A percentile compares a stretch with the other conserved stretches of the same genome.
phyloP scores from a whole-genome alignment of 257 asterid species.

The Verbascum thapsus region DNA sequence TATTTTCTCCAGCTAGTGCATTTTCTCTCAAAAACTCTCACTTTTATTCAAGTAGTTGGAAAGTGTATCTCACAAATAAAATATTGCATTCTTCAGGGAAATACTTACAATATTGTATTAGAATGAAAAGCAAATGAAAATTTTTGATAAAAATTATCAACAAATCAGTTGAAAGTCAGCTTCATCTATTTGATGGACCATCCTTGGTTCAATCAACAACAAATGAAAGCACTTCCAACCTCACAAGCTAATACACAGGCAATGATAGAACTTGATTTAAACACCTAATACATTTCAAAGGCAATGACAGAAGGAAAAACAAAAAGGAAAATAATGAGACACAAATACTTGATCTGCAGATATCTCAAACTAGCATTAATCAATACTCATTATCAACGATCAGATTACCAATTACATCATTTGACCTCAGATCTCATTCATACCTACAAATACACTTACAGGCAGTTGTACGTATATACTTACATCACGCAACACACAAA shows the following conservation, averaged over 20 bases:
- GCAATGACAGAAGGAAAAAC: too few relatives aligned
- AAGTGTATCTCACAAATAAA: too few relatives aligned
- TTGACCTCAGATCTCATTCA: conserved; percentile 20
- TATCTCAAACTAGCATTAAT: neutral
- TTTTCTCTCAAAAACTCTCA: too few relatives aligned
- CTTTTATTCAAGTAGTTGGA: too few relatives aligned
- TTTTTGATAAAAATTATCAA: neutral
- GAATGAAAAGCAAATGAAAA: neutral
- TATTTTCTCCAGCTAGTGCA: too few relatives aligned
- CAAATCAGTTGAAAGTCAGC: conserved; percentile 2
- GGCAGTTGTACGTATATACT: neutral
- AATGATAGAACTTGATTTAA: neutral
- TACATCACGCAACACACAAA: conserved; percentile 1
- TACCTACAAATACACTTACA: neutral
- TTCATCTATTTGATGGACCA: conserved; percentile 9
- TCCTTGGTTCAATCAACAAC: neutral
- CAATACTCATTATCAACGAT: neutral
- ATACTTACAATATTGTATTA: too few relatives aligned
- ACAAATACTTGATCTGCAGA: conserved; percentile 1
- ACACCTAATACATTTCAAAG: neutral
- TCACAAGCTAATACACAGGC: neutral
- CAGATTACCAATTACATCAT: neutral
- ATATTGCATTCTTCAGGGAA: too few relatives aligned
- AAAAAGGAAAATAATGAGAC: too few relatives aligned
- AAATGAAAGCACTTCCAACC: too few relatives aligned